phyloP scores from a whole-genome alignment of 495 filamentous ascomycete species.

The Hypoxylon rickii region DNA sequence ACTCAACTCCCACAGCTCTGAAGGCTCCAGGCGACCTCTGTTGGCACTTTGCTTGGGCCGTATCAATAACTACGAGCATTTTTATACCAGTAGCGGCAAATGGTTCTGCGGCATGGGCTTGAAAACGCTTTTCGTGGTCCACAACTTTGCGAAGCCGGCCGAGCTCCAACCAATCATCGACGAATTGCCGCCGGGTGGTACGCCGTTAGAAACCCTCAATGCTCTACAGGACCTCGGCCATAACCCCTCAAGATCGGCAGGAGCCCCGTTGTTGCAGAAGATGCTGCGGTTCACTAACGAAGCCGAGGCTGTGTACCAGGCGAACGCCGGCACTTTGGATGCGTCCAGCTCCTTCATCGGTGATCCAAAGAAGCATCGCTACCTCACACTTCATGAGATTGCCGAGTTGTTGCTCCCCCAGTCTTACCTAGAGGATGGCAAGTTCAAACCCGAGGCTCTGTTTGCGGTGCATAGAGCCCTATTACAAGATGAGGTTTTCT shows the following conservation, averaged over 20 bases:
- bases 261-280: slow-evolving; percentile 52
- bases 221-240: slow-evolving; percentile 52
- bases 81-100: slow-evolving; percentile 71
- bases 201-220: slow-evolving; percentile 47
- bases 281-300: slow-evolving; percentile 57
- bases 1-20: slow-evolving; percentile 24
- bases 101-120: slow-evolving; percentile 63
- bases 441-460: slow-evolving; percentile 57
- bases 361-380: slow-evolving; percentile 49
- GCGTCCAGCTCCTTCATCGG: slow-evolving; percentile 53
- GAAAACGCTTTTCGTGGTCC: slow-evolving; percentile 64
- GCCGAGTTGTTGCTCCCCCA: slow-evolving; percentile 53
- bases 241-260: slow-evolving; percentile 57
- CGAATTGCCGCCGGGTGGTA: slow-evolving; percentile 59
- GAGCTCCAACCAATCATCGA: slow-evolving; percentile 63
- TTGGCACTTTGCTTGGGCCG: slow-evolving; percentile 74
- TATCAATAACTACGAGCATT: slow-evolving; percentile 66
- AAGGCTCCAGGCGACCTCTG: slow-evolving; percentile 49
- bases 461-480: slow-evolving; percentile 72
- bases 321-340: slow-evolving; percentile 56
- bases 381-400: slow-evolving; percentile 67
- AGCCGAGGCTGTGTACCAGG: slow-evolving; percentile 56
- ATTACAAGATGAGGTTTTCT: slow-evolving; percentile 58
- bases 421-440: slow-evolving; percentile 50
- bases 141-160: slow-evolving; percentile 61